Conservation (phyloP, 2,329 filamentous ascomycete species). For the Alternaria consortialis region DNA sequence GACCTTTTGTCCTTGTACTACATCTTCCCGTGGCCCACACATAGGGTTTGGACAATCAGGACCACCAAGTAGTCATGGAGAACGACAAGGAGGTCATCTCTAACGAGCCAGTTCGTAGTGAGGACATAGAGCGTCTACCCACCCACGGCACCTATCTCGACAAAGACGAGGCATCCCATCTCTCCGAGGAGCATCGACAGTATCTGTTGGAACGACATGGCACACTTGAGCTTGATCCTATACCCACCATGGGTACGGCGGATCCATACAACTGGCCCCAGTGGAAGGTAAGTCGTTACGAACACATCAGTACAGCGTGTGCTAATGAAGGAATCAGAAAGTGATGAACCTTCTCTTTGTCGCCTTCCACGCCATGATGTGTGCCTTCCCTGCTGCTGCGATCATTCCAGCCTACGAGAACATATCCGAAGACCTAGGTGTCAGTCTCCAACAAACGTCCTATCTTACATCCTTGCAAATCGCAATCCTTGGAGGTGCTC, state of each 20-base stretch:
- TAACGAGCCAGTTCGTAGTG: slow-evolving; percentile 16
- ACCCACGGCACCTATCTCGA: slow-evolving; percentile 43
- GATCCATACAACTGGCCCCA: slow-evolving; percentile 66
- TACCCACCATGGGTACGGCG: slow-evolving; percentile 60
- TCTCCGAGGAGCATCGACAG: slow-evolving; percentile 57
- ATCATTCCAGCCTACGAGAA: slow-evolving; percentile 65
- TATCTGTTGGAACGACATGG: slow-evolving; percentile 64
- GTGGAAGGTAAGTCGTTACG: slow-evolving; percentile 55
- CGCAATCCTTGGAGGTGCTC: slow-evolving; percentile 62
- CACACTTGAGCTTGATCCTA: slow-evolving; percentile 63
- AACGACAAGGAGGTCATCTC: slow-evolving; percentile 15
- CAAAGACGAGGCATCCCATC: slow-evolving; percentile 38
- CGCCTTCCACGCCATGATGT: slow-evolving; percentile 66
- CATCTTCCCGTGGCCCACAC: background rate
- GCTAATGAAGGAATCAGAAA: slow-evolving; percentile 54
- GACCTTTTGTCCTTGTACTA: background rate
- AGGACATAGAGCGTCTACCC: slow-evolving; percentile 36
- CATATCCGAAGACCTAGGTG: slow-evolving; percentile 61
- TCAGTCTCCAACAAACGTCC: slow-evolving; percentile 59
- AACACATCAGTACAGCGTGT: background rate
- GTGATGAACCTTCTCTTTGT: slow-evolving; percentile 62
- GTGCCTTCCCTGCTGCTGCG: slow-evolving; percentile 63
- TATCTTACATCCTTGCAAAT: slow-evolving; percentile 67
- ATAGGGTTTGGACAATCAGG: background rate
- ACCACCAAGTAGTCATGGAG: slow-evolving; percentile 10